Conservation (phyloP, 2,329 filamentous ascomycete genomes). For the Piedraia hortae region DNA sequence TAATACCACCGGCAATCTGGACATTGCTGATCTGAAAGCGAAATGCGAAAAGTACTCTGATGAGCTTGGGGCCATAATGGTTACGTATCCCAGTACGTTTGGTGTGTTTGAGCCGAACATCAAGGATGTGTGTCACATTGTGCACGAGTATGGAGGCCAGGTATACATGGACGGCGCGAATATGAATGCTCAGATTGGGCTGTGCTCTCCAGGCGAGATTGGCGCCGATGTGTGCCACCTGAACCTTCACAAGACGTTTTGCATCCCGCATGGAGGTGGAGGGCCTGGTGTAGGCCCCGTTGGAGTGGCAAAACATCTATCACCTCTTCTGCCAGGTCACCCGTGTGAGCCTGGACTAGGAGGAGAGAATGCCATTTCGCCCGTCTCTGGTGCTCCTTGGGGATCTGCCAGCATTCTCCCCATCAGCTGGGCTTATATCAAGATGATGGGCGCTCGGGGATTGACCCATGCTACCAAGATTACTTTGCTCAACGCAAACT, state of each 20-base stretch:
- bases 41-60: slow-evolving; percentile 76
- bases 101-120: slow-evolving; percentile 82
- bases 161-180: slow-evolving; percentile 98
- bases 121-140: slow-evolving; percentile 59
- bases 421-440: slow-evolving; percentile 87
- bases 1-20: slow-evolving; percentile 60
- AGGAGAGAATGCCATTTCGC: slow-evolving; percentile 29
- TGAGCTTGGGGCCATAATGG: slow-evolving; percentile 77
- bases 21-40: slow-evolving; percentile 55
- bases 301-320: slow-evolving; percentile 60
- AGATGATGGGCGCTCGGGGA: slow-evolving; percentile 65
- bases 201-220: slow-evolving; percentile 84
- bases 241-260: slow-evolving; percentile 97
- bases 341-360: slow-evolving; percentile 28
- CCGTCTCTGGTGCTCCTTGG: slow-evolving; percentile 58
- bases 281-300: slow-evolving; percentile 86
- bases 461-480: slow-evolving; percentile 76
- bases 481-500: slow-evolving; percentile 89
- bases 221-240: slow-evolving; percentile 91
- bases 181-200: slow-evolving; percentile 92
- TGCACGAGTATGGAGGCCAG: slow-evolving; percentile 69
- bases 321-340: slow-evolving; percentile 48
- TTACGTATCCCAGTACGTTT: slow-evolving; percentile 87
- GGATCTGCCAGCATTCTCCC: slow-evolving; percentile 79
- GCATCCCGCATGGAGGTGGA: slow-evolving; percentile 85